Conservation (phyloP, 345 rosid species). For the Dovyalis caffra region DNA sequence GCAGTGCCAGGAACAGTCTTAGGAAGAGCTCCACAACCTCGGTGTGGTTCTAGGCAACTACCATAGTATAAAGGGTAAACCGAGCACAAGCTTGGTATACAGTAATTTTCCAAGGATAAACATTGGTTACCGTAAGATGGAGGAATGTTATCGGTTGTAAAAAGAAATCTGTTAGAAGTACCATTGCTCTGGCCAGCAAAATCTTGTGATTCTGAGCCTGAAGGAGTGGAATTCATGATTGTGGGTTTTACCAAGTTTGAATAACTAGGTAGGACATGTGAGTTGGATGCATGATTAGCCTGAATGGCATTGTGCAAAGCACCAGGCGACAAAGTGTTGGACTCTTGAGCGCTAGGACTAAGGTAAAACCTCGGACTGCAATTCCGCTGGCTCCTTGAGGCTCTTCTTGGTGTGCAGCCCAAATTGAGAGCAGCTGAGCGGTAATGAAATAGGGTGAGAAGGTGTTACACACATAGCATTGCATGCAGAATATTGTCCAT, state of each 20-base stretch:
- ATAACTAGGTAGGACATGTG: slow-evolving; percentile 21
- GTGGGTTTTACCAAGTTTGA: slow-evolving; percentile 21
- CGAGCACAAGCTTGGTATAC: slow-evolving; percentile 23
- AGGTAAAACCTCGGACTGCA: slow-evolving; percentile 49
- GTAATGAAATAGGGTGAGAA: slow-evolving; percentile 4
- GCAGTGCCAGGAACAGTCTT: slow-evolving; percentile 15
- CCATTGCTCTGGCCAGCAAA: slow-evolving; percentile 3
- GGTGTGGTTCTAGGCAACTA: slow-evolving; percentile 20
- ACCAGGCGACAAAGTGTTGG: background rate
- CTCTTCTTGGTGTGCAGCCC: slow-evolving; percentile 61
- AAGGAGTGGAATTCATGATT: slow-evolving; percentile 7
- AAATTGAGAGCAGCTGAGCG: slow-evolving; percentile 67
- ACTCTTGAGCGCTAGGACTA: slow-evolving; percentile 29
- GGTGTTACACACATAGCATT: slow-evolving; percentile 4
- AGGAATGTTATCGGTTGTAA: slow-evolving; percentile 17
- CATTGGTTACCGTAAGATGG: slow-evolving; percentile 12
- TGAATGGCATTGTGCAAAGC: slow-evolving; percentile 8
- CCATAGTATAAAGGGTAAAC: slow-evolving; percentile 52
- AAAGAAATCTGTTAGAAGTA: slow-evolving; percentile 15
- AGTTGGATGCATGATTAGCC: slow-evolving; percentile 19
- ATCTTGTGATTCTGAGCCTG: slow-evolving; percentile 13
- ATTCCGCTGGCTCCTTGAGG: slow-evolving; percentile 61
- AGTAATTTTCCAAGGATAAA: slow-evolving; percentile 19
- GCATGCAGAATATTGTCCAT: background rate
- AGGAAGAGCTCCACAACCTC: slow-evolving; percentile 18